Evolutionary conservation across 352 stramenopile species (phyloP).

Genomic region (Peronospora farinosa): DNA sequence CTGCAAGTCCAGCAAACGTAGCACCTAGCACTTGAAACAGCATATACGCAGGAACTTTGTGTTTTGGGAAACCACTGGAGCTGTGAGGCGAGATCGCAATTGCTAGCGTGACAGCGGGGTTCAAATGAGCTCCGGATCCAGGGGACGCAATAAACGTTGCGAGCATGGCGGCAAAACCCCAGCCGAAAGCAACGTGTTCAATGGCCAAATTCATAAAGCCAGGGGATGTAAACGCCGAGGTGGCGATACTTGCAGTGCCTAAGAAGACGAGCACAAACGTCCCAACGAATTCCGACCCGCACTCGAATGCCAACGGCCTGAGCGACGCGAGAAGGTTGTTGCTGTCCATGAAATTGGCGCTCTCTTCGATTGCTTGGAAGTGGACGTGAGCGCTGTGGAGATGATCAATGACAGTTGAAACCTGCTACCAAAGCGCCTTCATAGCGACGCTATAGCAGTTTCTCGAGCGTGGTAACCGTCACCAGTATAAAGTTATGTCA

Average conservation of each 20-base stretch:
- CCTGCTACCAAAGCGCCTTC: conserved; percentile 2
- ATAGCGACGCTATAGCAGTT: conserved; percentile 17
- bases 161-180: conserved; percentile 42
- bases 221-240: conserved; percentile 10
- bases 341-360: conserved; percentile 5
- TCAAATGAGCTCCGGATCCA: conserved; percentile 61
- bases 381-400: conserved; percentile 8
- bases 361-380: conserved; percentile 4
- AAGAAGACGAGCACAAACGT: conserved; percentile 40
- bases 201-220: conserved; percentile 9
- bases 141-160: conserved; percentile 41
- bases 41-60: conserved; percentile 54
- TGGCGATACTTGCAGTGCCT: conserved; percentile 25
- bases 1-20: conserved; percentile 34
- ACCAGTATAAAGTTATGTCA: conserved; percentile 12
- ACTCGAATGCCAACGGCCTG: conserved; percentile 26
- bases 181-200: conserved; percentile 21
- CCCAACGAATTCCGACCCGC: conserved; percentile 35
- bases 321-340: conserved; percentile 16
- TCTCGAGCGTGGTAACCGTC: conserved; percentile 20
- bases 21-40: conserved; percentile 51
- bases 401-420: conserved; percentile 11
- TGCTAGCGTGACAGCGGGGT: conserved; percentile 54
- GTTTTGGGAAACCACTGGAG: conserved; percentile 24
- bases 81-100: conserved; percentile 36